Percentiles rank a stretch among this genome's conserved stretches.
Conservation (phyloP, 257 asterid genomes). For the Oldenlandia corymbosa region DNA sequence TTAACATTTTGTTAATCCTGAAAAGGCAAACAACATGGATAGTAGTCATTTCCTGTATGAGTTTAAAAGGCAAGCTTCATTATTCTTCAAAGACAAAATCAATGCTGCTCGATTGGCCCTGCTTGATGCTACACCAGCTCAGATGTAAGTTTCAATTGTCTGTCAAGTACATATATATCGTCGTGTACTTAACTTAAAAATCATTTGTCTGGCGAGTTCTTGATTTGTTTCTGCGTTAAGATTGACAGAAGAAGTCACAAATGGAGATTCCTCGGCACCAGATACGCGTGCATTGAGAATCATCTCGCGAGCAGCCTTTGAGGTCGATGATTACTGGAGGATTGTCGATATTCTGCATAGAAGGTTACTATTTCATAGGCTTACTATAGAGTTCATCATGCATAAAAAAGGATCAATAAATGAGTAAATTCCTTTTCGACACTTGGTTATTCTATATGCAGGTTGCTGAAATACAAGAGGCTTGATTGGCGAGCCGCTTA, state of each 20-base stretch:
- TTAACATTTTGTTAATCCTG: background rate
- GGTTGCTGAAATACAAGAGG: slow-evolving; percentile 54
- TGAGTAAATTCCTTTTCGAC: too few species aligned
- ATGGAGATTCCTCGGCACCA: slow-evolving; percentile 52
- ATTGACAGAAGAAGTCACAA: slow-evolving; percentile 68
- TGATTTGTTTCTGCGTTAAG: slow-evolving; percentile 26
- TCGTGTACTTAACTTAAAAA: background rate
- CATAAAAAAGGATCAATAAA: background rate
- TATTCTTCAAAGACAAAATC: slow-evolving; percentile 77
- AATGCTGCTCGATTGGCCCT: slow-evolving; percentile 75
- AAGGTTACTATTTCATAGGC: slow-evolving; percentile 28
- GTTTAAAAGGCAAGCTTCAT: slow-evolving; percentile 76
- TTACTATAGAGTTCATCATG: background rate
- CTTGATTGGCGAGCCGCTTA: slow-evolving; percentile 70
- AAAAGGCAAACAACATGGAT: slow-evolving; percentile 13
- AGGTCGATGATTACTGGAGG: slow-evolving; percentile 80
- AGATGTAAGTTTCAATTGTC: slow-evolving; percentile 43
- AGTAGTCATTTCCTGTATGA: slow-evolving; percentile 46
- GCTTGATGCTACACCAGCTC: slow-evolving; percentile 64
- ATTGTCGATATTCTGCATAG: slow-evolving; percentile 63
- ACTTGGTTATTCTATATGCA: slow-evolving; percentile 12
- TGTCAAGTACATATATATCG: background rate
- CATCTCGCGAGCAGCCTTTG: slow-evolving; percentile 84
- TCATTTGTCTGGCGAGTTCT: background rate
- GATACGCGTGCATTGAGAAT: slow-evolving; percentile 55